Conservation (phyloP, 2,329 filamentous ascomycete genomes). For the Diplodia mutila region DNA sequence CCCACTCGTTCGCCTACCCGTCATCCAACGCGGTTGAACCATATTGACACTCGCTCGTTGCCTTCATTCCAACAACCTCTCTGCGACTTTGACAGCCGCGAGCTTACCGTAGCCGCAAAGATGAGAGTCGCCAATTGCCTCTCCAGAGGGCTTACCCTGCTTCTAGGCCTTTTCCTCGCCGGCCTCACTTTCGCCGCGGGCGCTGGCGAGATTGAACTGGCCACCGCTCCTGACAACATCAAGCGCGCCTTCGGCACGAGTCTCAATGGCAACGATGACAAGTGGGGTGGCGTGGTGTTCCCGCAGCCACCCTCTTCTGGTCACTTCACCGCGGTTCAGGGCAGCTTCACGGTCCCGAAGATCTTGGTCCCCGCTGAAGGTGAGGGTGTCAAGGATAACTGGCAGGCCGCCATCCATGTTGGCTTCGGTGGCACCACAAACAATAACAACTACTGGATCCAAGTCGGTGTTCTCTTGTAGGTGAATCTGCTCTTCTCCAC, state of each 20-base stretch:
- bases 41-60: neutral
- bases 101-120: neutral
- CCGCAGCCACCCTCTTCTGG: conserved; percentile 40
- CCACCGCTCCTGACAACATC: conserved; percentile 51
- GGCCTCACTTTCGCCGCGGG: conserved; percentile 31
- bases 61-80: neutral
- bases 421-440: conserved; percentile 42
- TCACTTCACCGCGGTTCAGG: conserved; percentile 57
- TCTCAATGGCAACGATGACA: conserved; percentile 34
- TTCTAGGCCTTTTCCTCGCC: conserved; percentile 30
- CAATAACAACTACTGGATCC: conserved; percentile 32
- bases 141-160: conserved; percentile 40
- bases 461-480: neutral
- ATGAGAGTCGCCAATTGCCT: conserved; percentile 45
- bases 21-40: too few relatives aligned
- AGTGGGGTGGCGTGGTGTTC: conserved; percentile 64
- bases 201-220: conserved; percentile 39
- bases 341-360: conserved; percentile 58
- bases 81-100: neutral
- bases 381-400: too few relatives aligned
- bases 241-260: conserved; percentile 34
- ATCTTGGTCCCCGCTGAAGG: conserved; percentile 46
- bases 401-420: neutral
- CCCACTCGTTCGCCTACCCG: neutral
- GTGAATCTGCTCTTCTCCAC: neutral